Evolutionary conservation across 768 basidiomycete genomes (phyloP).

Genomic region (Auricularia sp.): DNA sequence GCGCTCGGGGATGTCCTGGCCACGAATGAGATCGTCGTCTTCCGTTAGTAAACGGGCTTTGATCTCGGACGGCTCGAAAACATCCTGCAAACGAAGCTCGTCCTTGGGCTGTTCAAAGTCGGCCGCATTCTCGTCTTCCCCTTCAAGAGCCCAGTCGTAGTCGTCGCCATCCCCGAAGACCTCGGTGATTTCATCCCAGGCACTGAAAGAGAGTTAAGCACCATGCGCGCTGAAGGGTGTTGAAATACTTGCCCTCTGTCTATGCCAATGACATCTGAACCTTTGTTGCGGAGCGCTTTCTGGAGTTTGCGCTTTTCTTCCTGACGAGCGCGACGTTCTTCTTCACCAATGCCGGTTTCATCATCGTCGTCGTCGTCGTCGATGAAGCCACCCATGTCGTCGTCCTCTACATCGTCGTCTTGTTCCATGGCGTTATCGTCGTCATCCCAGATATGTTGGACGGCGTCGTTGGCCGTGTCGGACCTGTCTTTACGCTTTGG

Average conservation of each 20-base stretch:
- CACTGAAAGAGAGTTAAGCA: conserved; percentile 35
- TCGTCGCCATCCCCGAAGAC: conserved; percentile 96
- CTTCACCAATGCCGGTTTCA: conserved; percentile 58
- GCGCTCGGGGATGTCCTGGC: conserved; percentile 86
- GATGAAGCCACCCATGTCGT: conserved; percentile 68
- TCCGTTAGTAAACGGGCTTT: conserved; percentile 80
- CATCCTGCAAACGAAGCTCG: conserved; percentile 80
- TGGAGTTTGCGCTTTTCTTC: conserved; percentile 51
- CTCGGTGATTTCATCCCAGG: conserved; percentile 92
- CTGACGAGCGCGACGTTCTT: conserved; percentile 64
- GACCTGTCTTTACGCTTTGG: conserved; percentile 50
- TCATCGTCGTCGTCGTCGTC: conserved; percentile 37
- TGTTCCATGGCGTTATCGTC: conserved; percentile 35
- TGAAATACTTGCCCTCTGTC: conserved; percentile 46
- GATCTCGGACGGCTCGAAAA: conserved; percentile 94
- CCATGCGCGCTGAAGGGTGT: conserved; percentile 6
- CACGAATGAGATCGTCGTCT: conserved; percentile 87
- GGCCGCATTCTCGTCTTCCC: conserved; percentile 52
- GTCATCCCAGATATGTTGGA: conserved; percentile 77
- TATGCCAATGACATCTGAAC: conserved; percentile 67
- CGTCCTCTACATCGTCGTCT: conserved; percentile 69
- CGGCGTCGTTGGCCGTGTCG: conserved; percentile 44
- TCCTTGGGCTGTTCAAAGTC: conserved; percentile 48
- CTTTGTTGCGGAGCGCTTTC: conserved; percentile 53
- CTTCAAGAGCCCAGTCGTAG: conserved; percentile 88